These are phyloP conservation scores for Picea glauca DNA, from an alignment of 75 land plant genomes.

Conservation along the genomic window DNA sequence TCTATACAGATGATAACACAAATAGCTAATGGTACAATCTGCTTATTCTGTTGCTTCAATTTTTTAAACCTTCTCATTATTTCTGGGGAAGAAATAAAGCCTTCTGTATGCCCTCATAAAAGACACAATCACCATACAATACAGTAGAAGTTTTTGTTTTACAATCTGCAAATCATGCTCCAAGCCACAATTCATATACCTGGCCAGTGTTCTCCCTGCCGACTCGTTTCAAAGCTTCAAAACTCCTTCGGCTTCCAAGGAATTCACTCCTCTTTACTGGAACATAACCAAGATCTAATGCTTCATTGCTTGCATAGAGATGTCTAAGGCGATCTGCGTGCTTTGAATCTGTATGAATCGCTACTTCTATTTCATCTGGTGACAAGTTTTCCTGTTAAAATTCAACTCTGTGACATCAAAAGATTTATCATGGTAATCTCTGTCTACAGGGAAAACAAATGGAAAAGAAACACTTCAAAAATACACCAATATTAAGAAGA, in stretches of 20 bases:
- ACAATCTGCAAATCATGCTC: constrained; percentile 38
- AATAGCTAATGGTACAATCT: constrained; percentile 1
- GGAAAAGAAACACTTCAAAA: no score
- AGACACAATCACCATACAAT: neutral
- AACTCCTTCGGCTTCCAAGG: constrained; percentile 79
- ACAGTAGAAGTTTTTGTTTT: neutral
- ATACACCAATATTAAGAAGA: no score
- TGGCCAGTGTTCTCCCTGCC: constrained; percentile 72
- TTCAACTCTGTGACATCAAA: neutral
- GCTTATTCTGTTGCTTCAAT: neutral
- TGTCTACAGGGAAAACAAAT: no score
- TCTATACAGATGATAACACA: neutral
- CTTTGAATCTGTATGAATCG: constrained; percentile 92
- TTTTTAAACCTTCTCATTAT: neutral
- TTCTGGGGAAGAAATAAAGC: neutral
- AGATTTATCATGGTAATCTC: no score
- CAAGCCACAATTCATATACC: constrained; percentile 77
- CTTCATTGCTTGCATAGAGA: constrained; percentile 56
- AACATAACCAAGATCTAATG: constrained; percentile 40
- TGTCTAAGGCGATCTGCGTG: constrained; percentile 81
- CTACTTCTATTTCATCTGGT: constrained; percentile 65
- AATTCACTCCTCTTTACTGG: constrained; percentile 68
- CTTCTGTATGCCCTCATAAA: neutral
- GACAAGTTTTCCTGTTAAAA: constrained; percentile 75
- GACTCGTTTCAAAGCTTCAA: constrained; percentile 85